Conservation (phyloP, 176 grass and related monocot genomes). For the Cymbopogon citratus region DNA sequence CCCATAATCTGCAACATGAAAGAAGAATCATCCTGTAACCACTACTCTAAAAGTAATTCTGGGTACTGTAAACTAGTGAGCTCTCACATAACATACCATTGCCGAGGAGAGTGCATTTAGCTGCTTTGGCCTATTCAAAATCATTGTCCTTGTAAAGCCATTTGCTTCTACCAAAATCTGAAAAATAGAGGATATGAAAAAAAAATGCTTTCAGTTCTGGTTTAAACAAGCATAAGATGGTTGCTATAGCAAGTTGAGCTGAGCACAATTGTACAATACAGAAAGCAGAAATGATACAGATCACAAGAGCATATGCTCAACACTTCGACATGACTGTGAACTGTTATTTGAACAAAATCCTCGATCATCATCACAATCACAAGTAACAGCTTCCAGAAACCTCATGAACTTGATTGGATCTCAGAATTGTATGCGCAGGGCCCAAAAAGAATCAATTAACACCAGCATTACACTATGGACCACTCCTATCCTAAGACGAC, state of each 20-base stretch:
- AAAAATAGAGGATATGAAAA: neutral
- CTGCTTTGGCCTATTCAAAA: slow-evolving; percentile 80
- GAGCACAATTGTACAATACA: neutral
- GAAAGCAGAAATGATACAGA: neutral
- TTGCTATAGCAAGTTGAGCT: neutral
- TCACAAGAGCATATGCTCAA: neutral
- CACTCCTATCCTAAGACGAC: neutral
- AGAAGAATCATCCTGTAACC: neutral
- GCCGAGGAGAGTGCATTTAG: slow-evolving; percentile 72
- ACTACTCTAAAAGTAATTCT: neutral
- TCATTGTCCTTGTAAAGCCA: slow-evolving; percentile 67
- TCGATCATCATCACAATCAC: neutral
- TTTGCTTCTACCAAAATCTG: slow-evolving; percentile 79
- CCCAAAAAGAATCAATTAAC: neutral
- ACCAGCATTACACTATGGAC: neutral
- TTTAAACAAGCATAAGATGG: neutral
- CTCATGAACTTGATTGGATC: neutral
- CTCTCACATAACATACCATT: slow-evolving; percentile 48
- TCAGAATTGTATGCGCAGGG: neutral
- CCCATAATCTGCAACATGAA: slow-evolving; percentile 53
- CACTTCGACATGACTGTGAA: neutral
- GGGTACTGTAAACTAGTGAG: neutral
- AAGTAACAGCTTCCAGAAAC: neutral
- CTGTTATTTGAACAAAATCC: neutral
- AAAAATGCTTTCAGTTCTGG: neutral